Percentiles rank a stretch among this genome's conserved stretches.
Evolutionary conservation across 345 rosid genomes (phyloP).

Genomic region (Heritiera littoralis): DNA sequence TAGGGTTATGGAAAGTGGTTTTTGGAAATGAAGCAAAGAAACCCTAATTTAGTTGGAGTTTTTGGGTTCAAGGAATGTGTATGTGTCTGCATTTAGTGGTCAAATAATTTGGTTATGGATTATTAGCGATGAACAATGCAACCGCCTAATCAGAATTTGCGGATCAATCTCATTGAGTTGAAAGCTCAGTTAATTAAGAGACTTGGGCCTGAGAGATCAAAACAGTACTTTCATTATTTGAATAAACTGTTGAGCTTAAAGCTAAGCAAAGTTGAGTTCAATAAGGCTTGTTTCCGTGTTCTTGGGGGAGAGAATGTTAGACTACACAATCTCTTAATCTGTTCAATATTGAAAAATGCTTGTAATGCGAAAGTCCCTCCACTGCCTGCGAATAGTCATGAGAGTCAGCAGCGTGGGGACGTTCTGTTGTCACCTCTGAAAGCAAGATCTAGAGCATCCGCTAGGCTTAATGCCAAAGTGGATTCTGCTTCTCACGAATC

Average conservation of each 20-base stretch:
- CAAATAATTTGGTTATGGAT: slow-evolving; percentile 7
- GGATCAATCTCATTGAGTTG: slow-evolving; percentile 72
- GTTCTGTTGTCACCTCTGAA: slow-evolving; percentile 56
- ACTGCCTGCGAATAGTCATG: slow-evolving; percentile 42
- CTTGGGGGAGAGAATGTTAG: slow-evolving; percentile 89
- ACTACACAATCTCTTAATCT: slow-evolving; percentile 80
- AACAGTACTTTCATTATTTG: slow-evolving; percentile 70
- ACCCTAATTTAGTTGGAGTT: slow-evolving; percentile 6
- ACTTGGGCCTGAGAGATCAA: slow-evolving; percentile 81
- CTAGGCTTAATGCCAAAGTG: slow-evolving; percentile 69
- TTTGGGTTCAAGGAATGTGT: background rate
- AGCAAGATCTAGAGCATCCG: slow-evolving; percentile 55
- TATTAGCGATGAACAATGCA: slow-evolving; percentile 46
- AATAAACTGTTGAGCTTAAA: slow-evolving; percentile 74
- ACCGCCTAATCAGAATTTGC: slow-evolving; percentile 55
- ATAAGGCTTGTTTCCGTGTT: slow-evolving; percentile 60
- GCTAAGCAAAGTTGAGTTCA: slow-evolving; percentile 80
- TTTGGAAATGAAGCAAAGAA: slow-evolving; percentile 10
- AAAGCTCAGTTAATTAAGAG: slow-evolving; percentile 72
- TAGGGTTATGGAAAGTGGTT: slow-evolving; percentile 8
- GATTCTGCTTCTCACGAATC: slow-evolving; percentile 52
- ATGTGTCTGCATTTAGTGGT: background rate
- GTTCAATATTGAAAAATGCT: slow-evolving; percentile 78
- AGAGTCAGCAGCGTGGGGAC: slow-evolving; percentile 59
- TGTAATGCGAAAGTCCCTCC: slow-evolving; percentile 73